Base-by-base conservation (phyloP, 1,284 basidiomycete species). In the Puccinia triticina region DNA sequence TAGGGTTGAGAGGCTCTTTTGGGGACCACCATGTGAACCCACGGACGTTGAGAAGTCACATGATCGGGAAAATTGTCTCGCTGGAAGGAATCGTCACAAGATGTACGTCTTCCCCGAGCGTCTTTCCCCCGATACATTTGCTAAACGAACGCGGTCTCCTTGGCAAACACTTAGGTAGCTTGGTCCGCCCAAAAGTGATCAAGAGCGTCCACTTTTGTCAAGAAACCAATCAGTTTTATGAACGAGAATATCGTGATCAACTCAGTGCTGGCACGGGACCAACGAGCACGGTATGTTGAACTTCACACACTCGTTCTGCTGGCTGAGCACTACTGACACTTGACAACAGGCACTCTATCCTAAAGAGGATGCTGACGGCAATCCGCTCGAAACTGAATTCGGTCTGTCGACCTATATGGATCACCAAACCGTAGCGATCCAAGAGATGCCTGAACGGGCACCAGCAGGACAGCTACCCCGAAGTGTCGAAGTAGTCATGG, bases 381-480 rank as follows among this genome's bases (percentile, higher is more conserved):
- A 92, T 86, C 89, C 91, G 8, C 89, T 99, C 71, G 91, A 95
- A 86, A 98, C 93, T 86, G 97, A 99, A 88, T 99, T 92, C 86
- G 97, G 97, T 16, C 90, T 93, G 84, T 95, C 93, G 86, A 91
- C 93, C 7, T 99, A 97, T 89, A 91, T 94, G 82, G 97, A 99
- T 88, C 94, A 98, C 88, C 97, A 99, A 88, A 92, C 94, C 84
- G 94, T 99, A 86, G 95, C 92, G 86, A 98, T 99, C 84, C 97
- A 99, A 88, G 97, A 99, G 87, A 99, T 99, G 96, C 97, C 97
- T 0, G 97, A 99, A 88, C 91, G 96, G 21, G 96, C 97, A 11
- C 97, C 97, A 26, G 93, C 97, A 29, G 97, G 97, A 40, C 96
- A 99, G 88, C 89, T 99, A 66, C 97, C 97, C 61, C 90, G 97